These are phyloP conservation scores for Ceratocystis huliohia DNA, from an alignment of 2,329 filamentous ascomycete genomes.

Conservation along the genomic window DNA sequence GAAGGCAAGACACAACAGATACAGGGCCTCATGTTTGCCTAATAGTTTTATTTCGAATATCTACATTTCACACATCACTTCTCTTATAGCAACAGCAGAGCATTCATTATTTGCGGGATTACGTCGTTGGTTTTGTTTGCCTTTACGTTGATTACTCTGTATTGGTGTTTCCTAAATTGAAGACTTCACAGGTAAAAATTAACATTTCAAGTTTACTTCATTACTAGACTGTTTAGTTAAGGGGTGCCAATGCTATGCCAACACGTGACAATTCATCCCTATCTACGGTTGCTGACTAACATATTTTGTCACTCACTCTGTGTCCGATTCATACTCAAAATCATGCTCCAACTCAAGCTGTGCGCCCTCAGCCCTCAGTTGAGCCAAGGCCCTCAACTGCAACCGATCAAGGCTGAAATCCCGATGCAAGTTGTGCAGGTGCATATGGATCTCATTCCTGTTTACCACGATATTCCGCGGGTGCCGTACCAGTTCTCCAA, in stretches of 20 bases:
- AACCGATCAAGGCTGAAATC: slow-evolving; percentile 27
- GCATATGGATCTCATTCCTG: slow-evolving; percentile 17
- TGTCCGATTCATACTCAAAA: slow-evolving; percentile 24
- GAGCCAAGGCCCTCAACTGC: slow-evolving; percentile 21
- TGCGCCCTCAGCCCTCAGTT: slow-evolving; percentile 24
- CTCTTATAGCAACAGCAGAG: not conserved
- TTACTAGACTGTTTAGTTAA: too few species aligned
- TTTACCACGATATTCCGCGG: not conserved
- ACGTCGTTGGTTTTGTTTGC: not conserved
- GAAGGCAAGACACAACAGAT: not conserved
- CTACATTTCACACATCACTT: not conserved
- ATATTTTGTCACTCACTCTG: slow-evolving; percentile 24
- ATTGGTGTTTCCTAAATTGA: not conserved
- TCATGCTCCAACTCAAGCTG: slow-evolving; percentile 24
- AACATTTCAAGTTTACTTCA: not conserved
- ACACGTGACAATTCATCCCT: not conserved
- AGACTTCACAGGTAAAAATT: not conserved
- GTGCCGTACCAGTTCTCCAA: not conserved
- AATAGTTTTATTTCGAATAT: not conserved
- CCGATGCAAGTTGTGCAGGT: slow-evolving; percentile 24
- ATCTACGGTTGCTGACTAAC: not conserved
- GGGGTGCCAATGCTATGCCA: not conserved
- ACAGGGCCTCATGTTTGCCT: not conserved
- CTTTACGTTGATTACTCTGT: not conserved
- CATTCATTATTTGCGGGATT: not conserved